phyloP scores from a whole-genome alignment of 805 yeast genomes.

The Myxozyma geophila region DNA sequence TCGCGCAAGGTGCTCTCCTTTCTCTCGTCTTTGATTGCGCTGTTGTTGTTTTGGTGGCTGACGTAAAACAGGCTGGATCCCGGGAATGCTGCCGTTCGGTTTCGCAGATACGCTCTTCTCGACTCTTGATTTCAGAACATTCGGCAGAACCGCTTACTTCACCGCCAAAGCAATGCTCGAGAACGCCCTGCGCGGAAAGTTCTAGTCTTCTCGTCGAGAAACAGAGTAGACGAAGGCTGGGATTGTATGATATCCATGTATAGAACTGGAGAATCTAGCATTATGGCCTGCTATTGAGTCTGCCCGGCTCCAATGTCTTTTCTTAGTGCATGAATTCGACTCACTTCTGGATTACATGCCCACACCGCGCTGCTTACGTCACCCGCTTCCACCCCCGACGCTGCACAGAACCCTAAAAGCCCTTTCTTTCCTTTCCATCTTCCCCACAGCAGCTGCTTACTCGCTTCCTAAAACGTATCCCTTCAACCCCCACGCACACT shows the following conservation, averaged over 20 bases:
- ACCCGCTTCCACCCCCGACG: too few relatives aligned
- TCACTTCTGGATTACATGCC: too few relatives aligned
- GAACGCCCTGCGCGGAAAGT: conserved; percentile 71
- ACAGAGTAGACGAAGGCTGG: background rate
- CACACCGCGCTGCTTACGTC: too few relatives aligned
- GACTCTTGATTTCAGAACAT: conserved; percentile 76
- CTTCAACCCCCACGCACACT: too few relatives aligned
- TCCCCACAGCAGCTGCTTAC: too few relatives aligned
- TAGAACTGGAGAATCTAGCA: too few relatives aligned
- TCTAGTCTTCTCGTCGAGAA: conserved; percentile 50
- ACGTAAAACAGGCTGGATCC: conserved; percentile 72
- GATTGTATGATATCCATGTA: background rate
- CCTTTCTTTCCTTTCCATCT: too few relatives aligned
- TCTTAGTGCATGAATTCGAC: too few relatives aligned
- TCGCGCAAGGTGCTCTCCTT: conserved; percentile 70
- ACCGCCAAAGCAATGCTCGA: conserved; percentile 80
- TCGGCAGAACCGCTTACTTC: conserved; percentile 68
- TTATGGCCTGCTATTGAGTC: too few relatives aligned
- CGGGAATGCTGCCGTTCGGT: conserved; percentile 97
- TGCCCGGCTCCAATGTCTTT: background rate
- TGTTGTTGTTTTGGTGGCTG: background rate
- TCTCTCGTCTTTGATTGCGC: background rate
- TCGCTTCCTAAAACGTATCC: too few relatives aligned
- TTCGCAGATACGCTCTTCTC: conserved; percentile 77
- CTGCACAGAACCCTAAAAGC: too few relatives aligned